Percentiles rank a stretch among this genome's conserved stretches.
Conservation (phyloP, 768 basidiomycete species). For the Mycena crocata region DNA sequence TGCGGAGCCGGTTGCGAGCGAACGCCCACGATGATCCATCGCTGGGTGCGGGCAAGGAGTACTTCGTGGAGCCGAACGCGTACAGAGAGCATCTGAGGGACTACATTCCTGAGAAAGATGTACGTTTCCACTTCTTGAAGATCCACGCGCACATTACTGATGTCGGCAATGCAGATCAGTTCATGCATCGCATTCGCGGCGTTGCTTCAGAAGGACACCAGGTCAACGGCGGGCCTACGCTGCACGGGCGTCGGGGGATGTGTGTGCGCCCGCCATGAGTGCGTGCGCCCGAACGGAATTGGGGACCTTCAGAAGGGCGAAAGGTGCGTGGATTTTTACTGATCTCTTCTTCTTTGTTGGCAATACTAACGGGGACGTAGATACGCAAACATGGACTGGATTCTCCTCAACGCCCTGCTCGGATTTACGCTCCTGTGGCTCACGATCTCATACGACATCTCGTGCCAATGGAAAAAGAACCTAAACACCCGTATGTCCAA, state of each 20-base stretch:
- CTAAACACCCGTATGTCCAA: background rate
- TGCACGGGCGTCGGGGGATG: slow-evolving; percentile 29
- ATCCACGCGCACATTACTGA: too few species aligned
- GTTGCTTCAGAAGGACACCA: too few species aligned
- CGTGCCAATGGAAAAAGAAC: too few species aligned
- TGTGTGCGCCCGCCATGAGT: slow-evolving; percentile 30
- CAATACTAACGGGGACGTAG: too few species aligned
- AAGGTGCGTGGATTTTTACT: too few species aligned
- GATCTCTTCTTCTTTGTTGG: too few species aligned
- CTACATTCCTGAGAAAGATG: slow-evolving; percentile 16
- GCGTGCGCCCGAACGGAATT: slow-evolving; percentile 25
- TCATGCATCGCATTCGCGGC: too few species aligned
- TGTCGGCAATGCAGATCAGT: slow-evolving; percentile 22
- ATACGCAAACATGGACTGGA: slow-evolving; percentile 3
- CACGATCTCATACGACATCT: slow-evolving; percentile 38
- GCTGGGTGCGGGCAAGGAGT: slow-evolving; percentile 26
- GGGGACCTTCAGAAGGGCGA: slow-evolving; percentile 40
- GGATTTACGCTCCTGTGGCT: slow-evolving; percentile 16
- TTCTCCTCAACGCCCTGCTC: background rate
- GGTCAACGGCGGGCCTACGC: slow-evolving; percentile 17
- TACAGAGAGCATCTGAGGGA: slow-evolving; percentile 19
- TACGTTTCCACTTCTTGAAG: background rate
- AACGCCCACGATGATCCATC: too few species aligned
- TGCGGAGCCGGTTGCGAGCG: slow-evolving; percentile 24
- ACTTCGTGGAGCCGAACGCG: slow-evolving; percentile 21